Base-by-base conservation (phyloP, 352 stramenopile species). In the Poterioochromonas sp. region DNA sequence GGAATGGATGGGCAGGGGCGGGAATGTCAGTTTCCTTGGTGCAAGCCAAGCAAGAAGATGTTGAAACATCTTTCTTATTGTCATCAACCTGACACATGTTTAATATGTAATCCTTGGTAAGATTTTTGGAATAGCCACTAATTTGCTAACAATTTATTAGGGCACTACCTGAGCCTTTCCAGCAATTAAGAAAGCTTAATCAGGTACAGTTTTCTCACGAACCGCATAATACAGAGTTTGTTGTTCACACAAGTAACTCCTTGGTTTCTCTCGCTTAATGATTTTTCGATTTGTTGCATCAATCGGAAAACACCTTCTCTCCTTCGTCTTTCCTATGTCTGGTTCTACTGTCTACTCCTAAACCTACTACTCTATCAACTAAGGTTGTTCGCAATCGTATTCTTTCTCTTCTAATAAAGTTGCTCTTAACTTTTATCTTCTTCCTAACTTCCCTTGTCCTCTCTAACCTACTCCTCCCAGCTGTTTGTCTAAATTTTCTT, bases 31-130 rank as follows among this genome's bases (percentile, higher is more conserved):
- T 78, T 83, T 79, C 77, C 37, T 1, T 84, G 81, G 81, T 84
- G 81, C 77, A 40, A 47, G 20, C 81, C 81, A n/a, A 82, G 79
- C 77, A 83, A 83, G 32, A 73, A 74, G 73, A 77, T 84, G 69
- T 79, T 84, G n/a, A 49, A 54, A 35, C 81, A 84, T 70, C 76
- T 84, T 8, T 54, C 83, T 35, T 34, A 80, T 18, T 84, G 81
- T 68, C 73, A 76, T 22, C 40, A 62, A 15, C 73, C 80, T 20
- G 63, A 53, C 39, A 58, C 69, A 5, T 84, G 81, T 60, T 49
- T 40, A 15, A 80, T 84, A 35, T 84, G 81, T 62, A 82, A 71
- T 20, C 80, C 80, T 29, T 73, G 51, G 51, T 62, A 34, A 62
- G 51, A 32, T n/a, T n/a, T n/a, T n/a, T n/a, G n/a, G n/a, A n/a